Evolutionary conservation across 108 stramenopile species (phyloP).

Genomic region (Licmophora abbreviata): DNA sequence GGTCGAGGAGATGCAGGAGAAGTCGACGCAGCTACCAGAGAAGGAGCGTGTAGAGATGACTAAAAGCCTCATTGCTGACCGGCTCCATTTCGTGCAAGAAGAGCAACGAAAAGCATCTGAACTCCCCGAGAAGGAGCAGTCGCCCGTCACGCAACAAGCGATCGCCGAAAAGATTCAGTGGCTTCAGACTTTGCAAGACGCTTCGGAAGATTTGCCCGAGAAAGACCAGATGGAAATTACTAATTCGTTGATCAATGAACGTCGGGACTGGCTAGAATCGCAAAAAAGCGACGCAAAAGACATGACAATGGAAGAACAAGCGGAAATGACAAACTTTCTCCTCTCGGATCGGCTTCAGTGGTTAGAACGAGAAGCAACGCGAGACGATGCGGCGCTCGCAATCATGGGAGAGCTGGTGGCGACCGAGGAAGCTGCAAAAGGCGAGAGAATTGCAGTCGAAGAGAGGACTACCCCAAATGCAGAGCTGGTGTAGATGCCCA

Average conservation of each 20-base stretch:
- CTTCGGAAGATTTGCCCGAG: neutral
- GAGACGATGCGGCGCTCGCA: too few species aligned
- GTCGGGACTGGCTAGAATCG: neutral
- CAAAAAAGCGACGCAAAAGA: too few species aligned
- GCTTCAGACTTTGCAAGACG: neutral
- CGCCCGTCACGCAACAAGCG: neutral
- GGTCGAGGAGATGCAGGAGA: slow-evolving; percentile 1
- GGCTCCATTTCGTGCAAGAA: slow-evolving; percentile 1
- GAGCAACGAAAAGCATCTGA: neutral
- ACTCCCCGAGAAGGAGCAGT: slow-evolving; percentile 4
- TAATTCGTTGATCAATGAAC: slow-evolving; percentile 1
- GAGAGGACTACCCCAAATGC: too few species aligned
- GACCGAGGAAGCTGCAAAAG: too few species aligned
- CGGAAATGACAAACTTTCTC: too few species aligned
- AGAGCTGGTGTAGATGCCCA: too few species aligned
- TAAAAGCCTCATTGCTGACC: slow-evolving; percentile 1
- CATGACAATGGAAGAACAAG: too few species aligned
- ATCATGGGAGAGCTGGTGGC: too few species aligned
- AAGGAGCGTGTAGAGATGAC: neutral
- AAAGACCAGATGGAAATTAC: slow-evolving; percentile 3
- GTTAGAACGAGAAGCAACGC: too few species aligned
- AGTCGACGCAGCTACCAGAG: neutral
- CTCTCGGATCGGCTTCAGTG: too few species aligned
- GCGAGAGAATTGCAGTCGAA: too few species aligned
- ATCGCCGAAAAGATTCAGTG: slow-evolving; percentile 1